Base-by-base conservation (phyloP, 371 early-diverging fungal genomes). In the Dichotomocladium elegans region DNA sequence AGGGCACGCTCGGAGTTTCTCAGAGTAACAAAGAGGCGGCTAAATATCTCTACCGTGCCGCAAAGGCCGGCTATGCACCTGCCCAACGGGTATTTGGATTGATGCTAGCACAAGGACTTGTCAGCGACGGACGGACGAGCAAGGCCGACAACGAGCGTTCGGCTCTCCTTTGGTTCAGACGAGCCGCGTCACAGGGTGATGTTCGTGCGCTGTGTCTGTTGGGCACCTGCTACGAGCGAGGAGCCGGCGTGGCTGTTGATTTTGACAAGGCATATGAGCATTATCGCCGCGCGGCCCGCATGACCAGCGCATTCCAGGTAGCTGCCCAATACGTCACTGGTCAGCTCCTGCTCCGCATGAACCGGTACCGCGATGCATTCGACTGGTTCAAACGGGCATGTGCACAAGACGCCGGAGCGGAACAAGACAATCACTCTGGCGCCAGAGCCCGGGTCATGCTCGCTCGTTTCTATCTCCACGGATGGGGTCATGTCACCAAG, bases 211-310 rank as follows among this genome's bases (percentile, higher is more conserved):
- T 87, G 57, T 83, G 85, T 58, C 79, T 85, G 21, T 72, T 91
- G 15, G 92, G 90, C 0, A 77, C 87, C 53, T 85, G 83, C 27
- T 86, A 86, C 57, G 83, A 85, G 26, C 76, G 85, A 47, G 93
- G 92, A 17, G 66, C 80, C 27, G 82, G 87, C 3, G 70, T 74
- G 3, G 27, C 22, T 19, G 57, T 72, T 22, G 78, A 85, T 53
- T 35, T 51, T 3, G 55, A 61, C 4, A 60, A 69, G 25, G 83
- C 86, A 0, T 43, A 74, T 19, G 74, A 79, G 35, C 89, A 88
- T 78, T 94, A 93, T 72, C 82, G 74, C 41, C 65, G 71, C 41
- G 81, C 84, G 1, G 81, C 88, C 3, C 79, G 70, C 22, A 62
- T 57, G 10, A 67, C 77, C 21, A 69, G 72, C 52, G 64, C 68